Evolutionary conservation across 2,329 filamentous ascomycete species (phyloP), one percentile per base, ranked within the genome.

Genomic region (Nannizziopsis arthrosporioides): DNA sequence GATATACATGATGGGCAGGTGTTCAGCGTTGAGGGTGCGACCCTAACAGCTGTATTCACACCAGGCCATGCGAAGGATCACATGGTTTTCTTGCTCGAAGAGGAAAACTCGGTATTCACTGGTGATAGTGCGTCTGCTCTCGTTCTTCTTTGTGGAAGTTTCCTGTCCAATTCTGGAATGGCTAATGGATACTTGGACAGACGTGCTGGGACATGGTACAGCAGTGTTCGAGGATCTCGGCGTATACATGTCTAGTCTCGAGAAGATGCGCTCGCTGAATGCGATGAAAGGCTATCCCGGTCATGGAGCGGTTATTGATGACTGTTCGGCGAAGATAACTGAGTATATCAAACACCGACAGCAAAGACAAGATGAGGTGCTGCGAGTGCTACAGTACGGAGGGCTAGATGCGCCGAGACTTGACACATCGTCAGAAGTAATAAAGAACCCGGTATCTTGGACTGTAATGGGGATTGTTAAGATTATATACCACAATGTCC

Each of bases 261-360:
- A 78, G 35, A 73, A 73, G 54, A 92, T 94, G 86, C 70, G 73
- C 40, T 63, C 66, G 17, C 68, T 85, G 56, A 65, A 63, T 8
- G 55, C 64, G 0, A 83, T 84, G 1, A 72, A 78, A 42, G 87
- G 81, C 1, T 96, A 94, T 62, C 90, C 92, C 0, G 90, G 85
- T 3, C 92, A 98, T 59, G 92, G 92, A 0, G 75, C 81, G 0
- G 78, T 92, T 2, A 73, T 96, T 18, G 76, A 81, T 34, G 76
- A 92, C 53, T 85, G 85, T 0, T 76, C 73, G 18, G 71, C 68
- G 18, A 90, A 80, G 61, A 83, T 96, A 46, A 57, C 68, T 15
- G 86, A 94, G 63, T 96, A 98, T 61, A 85, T 96, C 55, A 64
- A 71, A 51, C 92, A 96, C 68, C 75, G 90, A 30, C 76, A 79